Evolutionary conservation across 768 basidiomycete genomes (phyloP).

Genomic region (Naganishia vaughanmartiniae): DNA sequence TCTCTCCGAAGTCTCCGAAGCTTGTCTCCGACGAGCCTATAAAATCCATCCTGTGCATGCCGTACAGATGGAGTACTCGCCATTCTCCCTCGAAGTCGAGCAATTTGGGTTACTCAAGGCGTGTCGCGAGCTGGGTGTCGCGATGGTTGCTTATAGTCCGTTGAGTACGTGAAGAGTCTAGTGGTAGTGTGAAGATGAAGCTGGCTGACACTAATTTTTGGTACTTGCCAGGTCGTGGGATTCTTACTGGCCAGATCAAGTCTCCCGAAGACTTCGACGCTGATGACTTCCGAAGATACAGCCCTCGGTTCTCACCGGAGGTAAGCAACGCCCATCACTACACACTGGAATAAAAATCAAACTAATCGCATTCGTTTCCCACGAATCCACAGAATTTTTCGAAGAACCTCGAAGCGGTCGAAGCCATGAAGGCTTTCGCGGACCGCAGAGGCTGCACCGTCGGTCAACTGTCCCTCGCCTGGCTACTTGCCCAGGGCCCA

Average conservation of each 20-base stretch:
- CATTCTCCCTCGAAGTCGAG: constrained; percentile 31
- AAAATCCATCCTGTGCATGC: constrained; percentile 38
- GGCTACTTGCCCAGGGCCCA: constrained; percentile 54
- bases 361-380: neutral
- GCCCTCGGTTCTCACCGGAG: constrained; percentile 26
- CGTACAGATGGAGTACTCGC: constrained; percentile 35
- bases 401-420: constrained; percentile 36
- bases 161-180: constrained; percentile 40
- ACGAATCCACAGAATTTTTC: constrained; percentile 25
- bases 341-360: neutral
- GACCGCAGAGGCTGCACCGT: constrained; percentile 46
- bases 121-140: constrained; percentile 58
- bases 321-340: constrained; percentile 21
- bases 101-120: constrained; percentile 53
- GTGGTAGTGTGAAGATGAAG: neutral
- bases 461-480: constrained; percentile 59
- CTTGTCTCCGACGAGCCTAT: constrained; percentile 58
- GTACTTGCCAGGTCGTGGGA: constrained; percentile 53
- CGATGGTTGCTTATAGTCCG: constrained; percentile 59
- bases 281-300: constrained; percentile 26
- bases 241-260: constrained; percentile 50
- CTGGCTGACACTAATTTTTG: neutral
- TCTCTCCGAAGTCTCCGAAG: constrained; percentile 58
- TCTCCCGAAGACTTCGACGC: constrained; percentile 24
- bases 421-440: constrained; percentile 33